These are phyloP conservation scores for Moelleriella libera DNA, from an alignment of 2,329 filamentous ascomycete genomes.

Conservation along the genomic window DNA sequence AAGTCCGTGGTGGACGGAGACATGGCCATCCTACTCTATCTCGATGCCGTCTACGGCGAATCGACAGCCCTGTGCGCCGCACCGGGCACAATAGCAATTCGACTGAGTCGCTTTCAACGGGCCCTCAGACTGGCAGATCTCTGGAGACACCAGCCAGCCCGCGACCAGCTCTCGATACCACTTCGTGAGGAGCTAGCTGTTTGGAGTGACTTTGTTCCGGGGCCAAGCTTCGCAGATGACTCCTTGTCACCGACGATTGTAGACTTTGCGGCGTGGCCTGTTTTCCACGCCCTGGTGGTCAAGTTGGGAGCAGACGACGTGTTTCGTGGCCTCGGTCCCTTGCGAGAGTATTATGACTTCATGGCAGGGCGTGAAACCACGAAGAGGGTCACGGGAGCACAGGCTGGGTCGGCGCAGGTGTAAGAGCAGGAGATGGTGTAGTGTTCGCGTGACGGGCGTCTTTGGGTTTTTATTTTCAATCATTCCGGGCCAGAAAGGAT, in stretches of 20 bases:
- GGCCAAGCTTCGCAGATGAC: background rate
- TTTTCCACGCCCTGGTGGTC: slow-evolving; percentile 30
- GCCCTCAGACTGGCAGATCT: slow-evolving; percentile 18
- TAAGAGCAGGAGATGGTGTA: background rate
- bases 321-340: background rate
- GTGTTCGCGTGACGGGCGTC: background rate
- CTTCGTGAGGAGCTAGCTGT: slow-evolving; percentile 18
- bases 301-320: slow-evolving; percentile 18
- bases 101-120: slow-evolving; percentile 27
- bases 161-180: slow-evolving; percentile 3
- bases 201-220: slow-evolving; percentile 25
- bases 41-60: slow-evolving; percentile 37
- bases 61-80: slow-evolving; percentile 10
- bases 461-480: too few relatives aligned
- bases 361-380: background rate
- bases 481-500: too few relatives aligned
- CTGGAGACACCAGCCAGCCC: slow-evolving; percentile 1
- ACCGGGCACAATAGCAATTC: slow-evolving; percentile 17
- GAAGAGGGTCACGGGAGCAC: background rate
- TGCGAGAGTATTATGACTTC: background rate
- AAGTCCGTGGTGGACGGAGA: slow-evolving; percentile 35
- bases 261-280: slow-evolving; percentile 44
- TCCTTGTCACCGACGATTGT: slow-evolving; percentile 7
- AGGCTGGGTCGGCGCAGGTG: background rate
- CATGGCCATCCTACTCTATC: slow-evolving; percentile 41